Base-by-base conservation (phyloP, 108 stramenopile genomes). In the Cyclotella sp. region DNA sequence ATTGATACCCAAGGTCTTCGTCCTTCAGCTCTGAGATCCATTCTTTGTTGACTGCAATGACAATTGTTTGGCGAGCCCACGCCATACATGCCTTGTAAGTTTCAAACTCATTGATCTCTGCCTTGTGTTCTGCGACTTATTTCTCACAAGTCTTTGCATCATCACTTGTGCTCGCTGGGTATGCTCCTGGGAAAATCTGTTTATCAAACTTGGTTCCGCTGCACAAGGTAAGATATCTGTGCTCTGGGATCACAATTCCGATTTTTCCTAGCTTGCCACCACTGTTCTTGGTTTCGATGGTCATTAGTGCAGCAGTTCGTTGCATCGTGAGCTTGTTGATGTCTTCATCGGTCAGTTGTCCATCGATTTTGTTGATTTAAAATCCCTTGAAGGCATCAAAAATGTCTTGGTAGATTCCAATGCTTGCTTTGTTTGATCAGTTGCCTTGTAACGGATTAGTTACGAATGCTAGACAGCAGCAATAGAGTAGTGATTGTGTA, bases 291-390 rank as follows among this genome's bases (percentile, higher is more conserved):
- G 70, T 58, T 58, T 52, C 41, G 22, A 70, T 34, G 24, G 53
- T 55, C n/a, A 30, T 39, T 22, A 54, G 53, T 30, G 39, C 39
- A 39, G 29, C 54, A n/a, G 22, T 55, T 27, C 55, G 54, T 70
- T 70, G 53, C 39, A 22, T 57, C 13, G 30, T 57, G 70, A 70
- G 70, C 55, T 55, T 27, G 22, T 70, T 57, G 24, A 70, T 39
- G 45, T 54, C 70, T 22, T 70, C 53, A 42, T 55, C 54, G 24
- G 53, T 55, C 22, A 54, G 70, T 70, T 70, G 70, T n/a, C 55
- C 70, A 3, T 55, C 55, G 45, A 70, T 58, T 40, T 70, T 70
- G 19, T 39, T 55, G 55, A 70, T 58, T 16, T 51, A 3, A 51
- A 19, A 51, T 51, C 49, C n/a, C 19, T 19, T 19, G n/a, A 51